Conservation (phyloP, 192 early-diverging fungal genomes). For the Coemansia sp. region DNA sequence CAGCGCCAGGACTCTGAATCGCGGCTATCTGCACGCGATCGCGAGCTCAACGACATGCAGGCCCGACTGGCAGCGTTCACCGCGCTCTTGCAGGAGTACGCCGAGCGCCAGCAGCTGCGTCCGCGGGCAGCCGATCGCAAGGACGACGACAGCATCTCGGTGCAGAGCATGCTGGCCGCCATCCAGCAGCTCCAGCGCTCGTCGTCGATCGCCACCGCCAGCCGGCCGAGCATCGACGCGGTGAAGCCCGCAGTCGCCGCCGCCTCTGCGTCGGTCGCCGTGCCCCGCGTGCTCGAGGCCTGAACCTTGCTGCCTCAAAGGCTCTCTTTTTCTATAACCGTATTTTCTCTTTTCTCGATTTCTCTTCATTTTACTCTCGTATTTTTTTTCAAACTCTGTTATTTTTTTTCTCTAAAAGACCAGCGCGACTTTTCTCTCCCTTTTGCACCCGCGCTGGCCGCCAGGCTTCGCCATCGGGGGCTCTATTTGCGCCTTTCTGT, state of each 20-base stretch:
- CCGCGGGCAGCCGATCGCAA: slow-evolving; percentile 8
- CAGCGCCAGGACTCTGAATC: slow-evolving; percentile 31
- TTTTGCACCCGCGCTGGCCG: too few species aligned
- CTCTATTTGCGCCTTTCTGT: too few species aligned
- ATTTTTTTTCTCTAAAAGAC: background rate
- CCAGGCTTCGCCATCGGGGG: too few species aligned
- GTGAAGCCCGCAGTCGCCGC: background rate
- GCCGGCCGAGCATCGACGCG: slow-evolving; percentile 17
- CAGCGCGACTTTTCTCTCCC: too few species aligned
- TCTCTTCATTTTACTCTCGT: slow-evolving; percentile 5
- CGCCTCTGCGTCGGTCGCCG: background rate
- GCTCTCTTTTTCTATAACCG: background rate
- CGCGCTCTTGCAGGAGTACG: slow-evolving; percentile 42
- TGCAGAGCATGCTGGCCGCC: slow-evolving; percentile 36
- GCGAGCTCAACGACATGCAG: slow-evolving; percentile 39
- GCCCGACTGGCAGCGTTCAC: slow-evolving; percentile 42
- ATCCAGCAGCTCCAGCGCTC: slow-evolving; percentile 49
- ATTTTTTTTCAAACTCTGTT: slow-evolving; percentile 7
- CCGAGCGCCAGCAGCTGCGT: slow-evolving; percentile 9
- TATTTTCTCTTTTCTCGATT: slow-evolving; percentile 1
- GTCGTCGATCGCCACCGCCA: slow-evolving; percentile 20
- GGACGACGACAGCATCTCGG: slow-evolving; percentile 29
- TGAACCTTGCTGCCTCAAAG: too few species aligned
- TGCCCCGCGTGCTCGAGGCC: slow-evolving; percentile 2
- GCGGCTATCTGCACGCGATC: slow-evolving; percentile 26